These are phyloP conservation scores for Dryas octopetala DNA, from an alignment of 306 rosid species.

Conservation along the genomic window DNA sequence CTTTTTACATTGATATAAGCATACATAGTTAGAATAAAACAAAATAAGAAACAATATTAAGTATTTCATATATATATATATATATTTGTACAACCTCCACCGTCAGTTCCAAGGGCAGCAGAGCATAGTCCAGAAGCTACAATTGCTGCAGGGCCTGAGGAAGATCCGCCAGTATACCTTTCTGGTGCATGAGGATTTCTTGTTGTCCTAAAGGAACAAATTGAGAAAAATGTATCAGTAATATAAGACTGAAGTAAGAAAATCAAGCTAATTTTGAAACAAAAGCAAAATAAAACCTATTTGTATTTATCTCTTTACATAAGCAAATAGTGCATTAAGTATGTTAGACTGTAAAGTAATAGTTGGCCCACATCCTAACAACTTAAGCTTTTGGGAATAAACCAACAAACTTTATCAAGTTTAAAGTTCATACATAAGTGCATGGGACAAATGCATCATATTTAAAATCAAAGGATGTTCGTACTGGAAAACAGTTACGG, in stretches of 20 bases:
- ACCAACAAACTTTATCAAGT: neutral
- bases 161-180: slow-evolving; percentile 96
- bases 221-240: slow-evolving; percentile 14
- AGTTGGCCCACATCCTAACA: neutral
- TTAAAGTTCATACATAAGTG: neutral
- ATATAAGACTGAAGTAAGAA: slow-evolving; percentile 1
- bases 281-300: slow-evolving; percentile 13
- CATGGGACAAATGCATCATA: neutral
- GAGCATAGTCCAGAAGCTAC: slow-evolving; percentile 95
- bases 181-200: slow-evolving; percentile 97
- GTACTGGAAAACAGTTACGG: neutral
- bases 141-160: slow-evolving; percentile 96
- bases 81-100: slow-evolving; percentile 74
- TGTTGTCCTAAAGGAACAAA: slow-evolving; percentile 55
- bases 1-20: slow-evolving; percentile 30
- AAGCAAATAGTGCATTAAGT: neutral
- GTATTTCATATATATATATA: slow-evolving; percentile 10
- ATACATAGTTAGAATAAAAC: slow-evolving; percentile 17
- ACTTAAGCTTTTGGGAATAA: neutral
- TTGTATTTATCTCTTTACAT: neutral
- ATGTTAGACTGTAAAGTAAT: neutral
- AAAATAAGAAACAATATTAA: slow-evolving; percentile 16
- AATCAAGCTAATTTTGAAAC: slow-evolving; percentile 16
- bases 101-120: slow-evolving; percentile 96
- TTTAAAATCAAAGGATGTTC: neutral